Conservation (phyloP, 495 filamentous ascomycete species). For the Penicillium goetzii region DNA sequence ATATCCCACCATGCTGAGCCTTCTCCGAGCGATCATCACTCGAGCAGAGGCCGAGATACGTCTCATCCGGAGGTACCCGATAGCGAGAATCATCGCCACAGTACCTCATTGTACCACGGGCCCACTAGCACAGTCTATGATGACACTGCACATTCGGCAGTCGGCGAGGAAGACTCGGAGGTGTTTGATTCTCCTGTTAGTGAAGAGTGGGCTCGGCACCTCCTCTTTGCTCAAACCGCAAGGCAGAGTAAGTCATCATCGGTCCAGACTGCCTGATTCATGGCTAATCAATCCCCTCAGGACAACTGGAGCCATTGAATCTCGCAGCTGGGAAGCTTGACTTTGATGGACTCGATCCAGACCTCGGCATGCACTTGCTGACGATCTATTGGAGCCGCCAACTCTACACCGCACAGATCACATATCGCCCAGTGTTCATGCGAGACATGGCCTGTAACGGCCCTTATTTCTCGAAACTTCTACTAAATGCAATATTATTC, state of each 20-base stretch:
- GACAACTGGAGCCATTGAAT: constrained; percentile 39
- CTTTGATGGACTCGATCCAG: constrained; percentile 45
- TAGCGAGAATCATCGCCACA: constrained; percentile 19
- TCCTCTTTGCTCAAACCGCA: constrained; percentile 36
- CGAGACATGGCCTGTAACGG: constrained; percentile 43
- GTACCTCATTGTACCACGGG: constrained; percentile 34
- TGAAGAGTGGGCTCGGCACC: constrained; percentile 27
- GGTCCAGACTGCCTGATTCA: neutral
- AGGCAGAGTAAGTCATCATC: constrained; percentile 29
- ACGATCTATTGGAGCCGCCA: constrained; percentile 48
- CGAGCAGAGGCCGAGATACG: constrained; percentile 14
- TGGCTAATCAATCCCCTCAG: constrained; percentile 12
- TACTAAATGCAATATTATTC: constrained; percentile 54
- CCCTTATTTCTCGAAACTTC: constrained; percentile 50
- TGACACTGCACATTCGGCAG: constrained; percentile 24
- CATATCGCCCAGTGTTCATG: constrained; percentile 39
- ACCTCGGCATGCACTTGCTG: constrained; percentile 45
- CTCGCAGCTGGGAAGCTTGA: constrained; percentile 36
- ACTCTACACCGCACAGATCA: constrained; percentile 39
- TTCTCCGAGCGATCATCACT: constrained; percentile 19
- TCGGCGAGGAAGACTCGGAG: constrained; percentile 15
- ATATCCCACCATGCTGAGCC: constrained; percentile 7
- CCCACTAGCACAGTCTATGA: constrained; percentile 39
- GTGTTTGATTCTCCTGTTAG: constrained; percentile 9
- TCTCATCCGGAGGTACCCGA: constrained; percentile 33